Evolutionary conservation across 148 eudicot genomes (phyloP), one percentile per base, ranked within the genome.

Genomic region (Linanthus parryae): DNA sequence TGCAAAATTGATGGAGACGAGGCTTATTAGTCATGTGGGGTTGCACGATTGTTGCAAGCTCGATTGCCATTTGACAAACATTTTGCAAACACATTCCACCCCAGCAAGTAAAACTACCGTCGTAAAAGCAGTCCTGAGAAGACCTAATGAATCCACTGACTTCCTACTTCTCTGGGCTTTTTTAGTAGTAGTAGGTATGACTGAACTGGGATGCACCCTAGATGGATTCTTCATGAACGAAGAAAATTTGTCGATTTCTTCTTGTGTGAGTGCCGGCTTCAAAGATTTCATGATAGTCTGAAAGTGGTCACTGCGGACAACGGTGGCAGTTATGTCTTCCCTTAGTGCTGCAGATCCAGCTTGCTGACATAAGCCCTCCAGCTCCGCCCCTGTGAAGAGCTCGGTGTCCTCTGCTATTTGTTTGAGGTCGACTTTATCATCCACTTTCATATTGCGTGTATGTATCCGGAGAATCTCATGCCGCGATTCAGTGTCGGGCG

Each of bases 341-440:
- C 98, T 73, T n/a, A 87, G 68, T 48, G 98, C 90, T 16, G 82
- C 82, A 11, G 81, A 79, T 50, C 85, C 96, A 33, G 96, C 96
- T 79, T 87, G 94, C 48, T 73, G 69, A 63, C 98, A 92, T 15
- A 92, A 72, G 14, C 88, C 90, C 61, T 84, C 88, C 42, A 92
- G 70, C 66, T 92, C 98, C 0, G 98, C 98, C 34, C 98, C 98
- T 0, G 96, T 87, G 75, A 84, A 87, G 34, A 73, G 80, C 53
- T 92, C 90, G 2, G 98, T 87, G 30, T 75, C 84, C 44, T 79
- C 74, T 36, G 98, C 98, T 68, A 87, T 73, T 65, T 54, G 66
- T 66, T 58, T 64, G 27, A 92, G 90, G 64, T 87, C 64, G 17
- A 87, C 85, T 45, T 92, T 88, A 19, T 75, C 30, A 14, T 64